Conservation (phyloP, 2,329 filamentous ascomycete species). For the Fusarium sambucinum region DNA sequence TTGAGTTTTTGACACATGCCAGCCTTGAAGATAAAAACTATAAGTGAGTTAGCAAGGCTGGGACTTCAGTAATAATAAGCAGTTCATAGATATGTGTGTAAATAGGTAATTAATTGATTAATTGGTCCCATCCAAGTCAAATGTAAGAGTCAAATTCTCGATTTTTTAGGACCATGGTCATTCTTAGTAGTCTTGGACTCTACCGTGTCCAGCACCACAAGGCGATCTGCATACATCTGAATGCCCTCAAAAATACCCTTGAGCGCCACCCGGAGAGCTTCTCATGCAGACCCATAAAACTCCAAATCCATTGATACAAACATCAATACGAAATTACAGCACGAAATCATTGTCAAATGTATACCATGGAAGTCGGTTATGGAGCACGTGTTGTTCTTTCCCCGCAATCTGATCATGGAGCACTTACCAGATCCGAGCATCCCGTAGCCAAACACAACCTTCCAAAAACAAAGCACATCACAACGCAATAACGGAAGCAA, state of each 20-base stretch:
- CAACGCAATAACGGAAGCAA: background rate
- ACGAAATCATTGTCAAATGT: conserved; percentile 6
- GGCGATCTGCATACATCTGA: background rate
- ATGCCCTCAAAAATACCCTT: background rate
- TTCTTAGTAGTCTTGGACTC: background rate
- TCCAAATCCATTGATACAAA: background rate
- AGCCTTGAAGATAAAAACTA: too few species aligned
- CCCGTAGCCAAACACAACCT: conserved; percentile 19
- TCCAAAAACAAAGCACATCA: conserved; percentile 7
- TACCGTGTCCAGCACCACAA: background rate
- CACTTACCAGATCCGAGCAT: conserved; percentile 20
- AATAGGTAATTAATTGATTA: too few species aligned
- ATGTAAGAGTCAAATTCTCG: too few species aligned
- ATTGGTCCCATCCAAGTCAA: background rate
- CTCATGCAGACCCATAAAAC: background rate
- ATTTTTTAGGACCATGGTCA: background rate
- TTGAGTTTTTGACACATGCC: too few species aligned
- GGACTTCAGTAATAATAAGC: too few species aligned
- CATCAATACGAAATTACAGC: conserved; percentile 16
- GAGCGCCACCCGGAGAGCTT: background rate
- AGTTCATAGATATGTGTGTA: too few species aligned
- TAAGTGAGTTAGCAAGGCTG: too few species aligned
- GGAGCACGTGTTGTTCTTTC: conserved; percentile 35
- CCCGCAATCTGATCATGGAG: conserved; percentile 30
- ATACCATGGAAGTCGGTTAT: background rate